These are phyloP conservation scores for Bolboschoenoplectus hybrid DNA, from an alignment of 202 grass and related monocot genomes.

Conservation along the genomic window DNA sequence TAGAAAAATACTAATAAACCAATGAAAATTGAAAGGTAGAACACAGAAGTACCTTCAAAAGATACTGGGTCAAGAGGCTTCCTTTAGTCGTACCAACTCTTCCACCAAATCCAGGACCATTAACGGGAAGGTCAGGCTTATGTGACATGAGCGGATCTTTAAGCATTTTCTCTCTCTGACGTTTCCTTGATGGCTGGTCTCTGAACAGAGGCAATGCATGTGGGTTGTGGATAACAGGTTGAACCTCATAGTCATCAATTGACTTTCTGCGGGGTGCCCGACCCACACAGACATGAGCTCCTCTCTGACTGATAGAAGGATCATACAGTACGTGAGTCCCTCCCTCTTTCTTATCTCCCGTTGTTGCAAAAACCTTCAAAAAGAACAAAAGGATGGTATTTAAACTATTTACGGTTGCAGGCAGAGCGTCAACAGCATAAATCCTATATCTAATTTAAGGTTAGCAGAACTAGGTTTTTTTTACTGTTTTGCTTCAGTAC, in stretches of 20 bases:
- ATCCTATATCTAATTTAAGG: neutral
- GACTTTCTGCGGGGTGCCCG: conserved; percentile 87
- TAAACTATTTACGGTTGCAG: neutral
- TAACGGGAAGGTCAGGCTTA: conserved; percentile 90
- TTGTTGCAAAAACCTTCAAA: conserved; percentile 81
- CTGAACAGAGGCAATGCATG: conserved; percentile 91
- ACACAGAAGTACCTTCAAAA: conserved; percentile 71
- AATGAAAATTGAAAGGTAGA: conserved; percentile 39
- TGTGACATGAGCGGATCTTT: conserved; percentile 92
- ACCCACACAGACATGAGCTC: conserved; percentile 90
- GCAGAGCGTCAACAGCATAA: neutral
- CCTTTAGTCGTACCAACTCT: conserved; percentile 89
- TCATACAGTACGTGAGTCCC: conserved; percentile 89
- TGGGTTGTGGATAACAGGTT: conserved; percentile 97
- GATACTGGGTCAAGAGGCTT: conserved; percentile 92
- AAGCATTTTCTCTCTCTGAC: conserved; percentile 82
- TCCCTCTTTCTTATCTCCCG: conserved; percentile 94
- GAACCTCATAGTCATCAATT: conserved; percentile 86
- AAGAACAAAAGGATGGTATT: conserved; percentile 38
- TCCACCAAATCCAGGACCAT: conserved; percentile 87
- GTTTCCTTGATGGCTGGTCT: conserved; percentile 85
- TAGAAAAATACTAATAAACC: neutral
- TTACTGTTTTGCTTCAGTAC: neutral
- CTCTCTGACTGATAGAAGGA: conserved; percentile 91
- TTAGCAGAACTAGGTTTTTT: conserved; percentile 3